Percentiles rank a stretch among this genome's conserved stretches.
Conservation (phyloP, 1,284 basidiomycete genomes). For the Meira nashicola region DNA sequence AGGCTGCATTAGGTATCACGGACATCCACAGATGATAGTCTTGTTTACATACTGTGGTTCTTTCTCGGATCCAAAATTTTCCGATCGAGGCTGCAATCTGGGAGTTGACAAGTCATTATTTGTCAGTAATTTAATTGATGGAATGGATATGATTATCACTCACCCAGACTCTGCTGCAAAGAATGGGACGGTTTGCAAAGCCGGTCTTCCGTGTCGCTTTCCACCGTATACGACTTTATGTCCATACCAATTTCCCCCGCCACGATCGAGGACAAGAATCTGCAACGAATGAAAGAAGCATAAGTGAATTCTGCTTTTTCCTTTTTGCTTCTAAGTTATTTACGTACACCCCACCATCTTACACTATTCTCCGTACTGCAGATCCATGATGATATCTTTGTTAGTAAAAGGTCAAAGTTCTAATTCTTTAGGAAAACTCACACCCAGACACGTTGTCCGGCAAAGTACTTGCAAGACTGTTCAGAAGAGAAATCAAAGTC, state of each 20-base stretch:
- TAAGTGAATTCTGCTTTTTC: not conserved
- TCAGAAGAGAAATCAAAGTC: not conserved
- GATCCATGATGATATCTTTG: not conserved
- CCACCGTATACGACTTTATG: constrained; percentile 7
- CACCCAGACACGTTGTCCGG: constrained; percentile 8
- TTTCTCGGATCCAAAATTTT: not conserved
- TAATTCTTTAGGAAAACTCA: not conserved
- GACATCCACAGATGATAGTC: constrained; percentile 10
- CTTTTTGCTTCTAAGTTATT: not conserved
- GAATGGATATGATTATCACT: not conserved
- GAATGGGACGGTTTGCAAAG: constrained; percentile 1
- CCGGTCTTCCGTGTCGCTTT: not conserved
- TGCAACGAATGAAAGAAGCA: not conserved
- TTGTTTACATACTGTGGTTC: constrained; percentile 7
- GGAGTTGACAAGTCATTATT: no score
- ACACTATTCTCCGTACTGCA: not conserved
- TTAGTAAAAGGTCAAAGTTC: not conserved
- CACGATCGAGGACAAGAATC: constrained; percentile 9
- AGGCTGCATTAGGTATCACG: not conserved
- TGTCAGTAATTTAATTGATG: no score
- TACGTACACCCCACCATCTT: constrained; percentile 11
- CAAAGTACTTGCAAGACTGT: constrained; percentile 9
- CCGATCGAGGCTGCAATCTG: not conserved
- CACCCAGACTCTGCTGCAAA: not conserved
- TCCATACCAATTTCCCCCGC: constrained; percentile 8